Evolutionary conservation across 352 stramenopile species (phyloP).

Genomic region (Phytophthora pini): DNA sequence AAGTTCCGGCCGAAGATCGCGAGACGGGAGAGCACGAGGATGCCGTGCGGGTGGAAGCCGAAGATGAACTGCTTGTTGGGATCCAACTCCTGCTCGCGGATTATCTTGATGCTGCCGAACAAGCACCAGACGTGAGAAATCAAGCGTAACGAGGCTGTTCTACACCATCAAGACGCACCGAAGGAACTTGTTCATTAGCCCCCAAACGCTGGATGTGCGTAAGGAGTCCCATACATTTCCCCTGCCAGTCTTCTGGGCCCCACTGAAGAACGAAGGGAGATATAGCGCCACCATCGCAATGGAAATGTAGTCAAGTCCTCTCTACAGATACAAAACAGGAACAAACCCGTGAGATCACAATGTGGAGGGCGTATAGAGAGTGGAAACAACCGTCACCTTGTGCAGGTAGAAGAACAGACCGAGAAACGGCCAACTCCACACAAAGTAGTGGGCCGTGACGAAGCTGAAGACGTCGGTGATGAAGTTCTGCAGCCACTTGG

Average conservation of each 20-base stretch:
- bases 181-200: constrained; percentile 42
- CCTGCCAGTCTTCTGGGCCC: constrained; percentile 39
- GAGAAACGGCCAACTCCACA: constrained; percentile 40
- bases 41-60: constrained; percentile 56
- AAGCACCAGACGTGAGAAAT: neutral
- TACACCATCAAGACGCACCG: constrained; percentile 14
- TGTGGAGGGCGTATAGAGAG: neutral
- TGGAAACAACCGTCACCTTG: constrained; percentile 19
- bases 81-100: constrained; percentile 44
- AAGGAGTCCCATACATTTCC: constrained; percentile 44
- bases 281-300: constrained; percentile 48
- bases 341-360: neutral
- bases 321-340: constrained; percentile 8
- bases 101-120: constrained; percentile 36
- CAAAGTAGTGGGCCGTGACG: constrained; percentile 51
- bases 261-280: constrained; percentile 49
- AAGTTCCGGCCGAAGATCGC: constrained; percentile 47
- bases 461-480: constrained; percentile 43
- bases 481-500: constrained; percentile 30
- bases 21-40: constrained; percentile 54
- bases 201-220: constrained; percentile 40
- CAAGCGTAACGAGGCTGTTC: too few relatives aligned
- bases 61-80: constrained; percentile 53
- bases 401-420: constrained; percentile 45
- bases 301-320: constrained; percentile 39